Percentiles rank a stretch among this genome's conserved stretches.
Evolutionary conservation across 2,329 filamentous ascomycete genomes (phyloP).

Genomic region (Neophaeococcomyces mojaviensis): DNA sequence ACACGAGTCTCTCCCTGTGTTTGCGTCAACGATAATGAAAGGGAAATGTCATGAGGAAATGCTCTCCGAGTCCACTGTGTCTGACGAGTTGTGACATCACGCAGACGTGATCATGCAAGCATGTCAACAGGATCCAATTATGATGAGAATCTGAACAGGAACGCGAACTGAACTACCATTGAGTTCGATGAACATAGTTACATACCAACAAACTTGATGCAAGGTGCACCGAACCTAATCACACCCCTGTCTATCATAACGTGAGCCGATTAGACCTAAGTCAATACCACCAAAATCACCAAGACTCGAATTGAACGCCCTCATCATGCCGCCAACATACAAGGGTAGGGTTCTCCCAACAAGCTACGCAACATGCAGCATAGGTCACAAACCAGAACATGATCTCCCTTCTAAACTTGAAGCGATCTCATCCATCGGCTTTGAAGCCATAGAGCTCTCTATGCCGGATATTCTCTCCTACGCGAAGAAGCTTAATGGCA

Average conservation of each 20-base stretch:
- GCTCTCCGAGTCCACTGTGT: no score
- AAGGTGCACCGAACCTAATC: no score
- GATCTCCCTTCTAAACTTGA: conserved; percentile 33
- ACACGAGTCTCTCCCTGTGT: no score
- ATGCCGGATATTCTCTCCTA: conserved; percentile 66
- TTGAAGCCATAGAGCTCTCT: conserved; percentile 63
- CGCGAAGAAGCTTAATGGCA: conserved; percentile 44
- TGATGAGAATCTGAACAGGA: no score
- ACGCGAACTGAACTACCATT: no score
- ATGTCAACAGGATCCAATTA: no score
- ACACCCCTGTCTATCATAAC: no score
- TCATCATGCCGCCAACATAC: conserved; percentile 8
- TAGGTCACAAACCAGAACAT: conserved; percentile 30
- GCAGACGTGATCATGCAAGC: no score
- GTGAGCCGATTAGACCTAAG: no score
- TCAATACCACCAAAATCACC: not conserved
- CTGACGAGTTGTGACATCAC: no score
- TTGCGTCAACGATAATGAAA: no score
- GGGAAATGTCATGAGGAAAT: no score
- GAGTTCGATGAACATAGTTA: not conserved
- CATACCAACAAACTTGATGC: not conserved
- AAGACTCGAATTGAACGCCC: not conserved
- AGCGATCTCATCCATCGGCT: conserved; percentile 34
- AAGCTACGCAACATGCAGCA: conserved; percentile 38
- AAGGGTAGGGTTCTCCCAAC: conserved; percentile 27